phyloP scores from a whole-genome alignment of 305 asterid species.

The Solanum hybrid region DNA sequence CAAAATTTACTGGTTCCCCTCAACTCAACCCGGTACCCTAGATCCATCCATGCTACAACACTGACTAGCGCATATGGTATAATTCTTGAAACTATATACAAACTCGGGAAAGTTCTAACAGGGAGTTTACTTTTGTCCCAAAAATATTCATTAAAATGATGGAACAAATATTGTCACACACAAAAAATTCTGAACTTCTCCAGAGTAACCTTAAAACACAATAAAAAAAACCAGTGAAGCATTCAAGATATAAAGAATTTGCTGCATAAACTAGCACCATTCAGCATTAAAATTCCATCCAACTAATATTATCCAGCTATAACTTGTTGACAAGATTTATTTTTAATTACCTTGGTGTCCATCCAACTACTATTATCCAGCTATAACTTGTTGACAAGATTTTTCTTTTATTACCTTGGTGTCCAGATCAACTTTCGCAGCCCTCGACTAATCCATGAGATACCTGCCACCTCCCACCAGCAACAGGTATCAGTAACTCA shows the following conservation, averaged over 20 bases:
- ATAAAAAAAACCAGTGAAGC: background rate
- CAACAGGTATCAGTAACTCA: background rate
- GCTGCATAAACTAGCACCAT: background rate
- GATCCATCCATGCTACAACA: background rate
- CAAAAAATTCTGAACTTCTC: background rate
- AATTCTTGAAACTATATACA: background rate
- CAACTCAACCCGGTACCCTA: background rate
- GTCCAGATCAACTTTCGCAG: background rate
- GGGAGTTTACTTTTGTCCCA: background rate
- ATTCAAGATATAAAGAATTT: background rate
- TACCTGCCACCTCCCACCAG: background rate
- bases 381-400: background rate
- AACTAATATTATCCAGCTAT: background rate
- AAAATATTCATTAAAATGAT: background rate
- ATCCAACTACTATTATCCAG: background rate
- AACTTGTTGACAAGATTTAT: background rate
- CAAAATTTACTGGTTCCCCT: background rate
- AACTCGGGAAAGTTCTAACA: background rate
- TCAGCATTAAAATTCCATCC: background rate
- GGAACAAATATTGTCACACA: background rate
- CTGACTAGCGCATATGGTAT: background rate
- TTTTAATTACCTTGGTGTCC: background rate
- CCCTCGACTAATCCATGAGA: background rate
- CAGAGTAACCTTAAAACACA: background rate
- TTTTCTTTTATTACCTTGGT: background rate